Evolutionary conservation across 371 early-diverging fungal genomes (phyloP), one percentile per base, ranked within the genome.

Genomic region (Rhizomucor pusillus): DNA sequence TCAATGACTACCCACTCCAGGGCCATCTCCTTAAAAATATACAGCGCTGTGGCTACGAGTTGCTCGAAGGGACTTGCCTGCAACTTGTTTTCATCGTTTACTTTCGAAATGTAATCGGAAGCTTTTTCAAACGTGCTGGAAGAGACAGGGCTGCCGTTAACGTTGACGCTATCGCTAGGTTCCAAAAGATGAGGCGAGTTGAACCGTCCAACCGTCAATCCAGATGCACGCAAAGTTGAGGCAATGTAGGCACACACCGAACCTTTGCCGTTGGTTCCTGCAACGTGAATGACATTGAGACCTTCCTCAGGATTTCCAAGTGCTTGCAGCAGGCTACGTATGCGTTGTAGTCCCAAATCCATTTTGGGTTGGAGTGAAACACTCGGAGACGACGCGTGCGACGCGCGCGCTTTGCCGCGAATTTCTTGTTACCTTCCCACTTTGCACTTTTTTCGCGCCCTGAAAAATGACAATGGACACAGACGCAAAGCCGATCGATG

Each of bases 241-340:
- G 81, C 41, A 23, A 84, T 55, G 52, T 77, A 74, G 1, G 91
- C 85, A 57, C 84, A 83, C 3, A 87, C 83, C 0, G 90, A 89
- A 9, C 93, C 93, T 55, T 93, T 93, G 52, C 94, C 94, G 55
- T 93, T 93, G 23, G 93, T 92, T 12, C 94, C 93, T n/a, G 92
- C 77, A 19, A 93, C 78, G 55, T 93, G 94, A 47, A 92, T 88
- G 19, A 90, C 60, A 56, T 89, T 86, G 36, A 92, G 66, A 18
- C 64, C 55, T 66, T 92, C 73, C 24, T 90, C 83, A 0, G 92
- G 92, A 59, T 74, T 57, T 12, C 62, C 69, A 1, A 92, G 75
- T 5, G 70, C 69, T 2, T 68, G 62, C 5, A 94, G 67, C 34
- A 93, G 74, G 5, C 41, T 37, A 12, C 59, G 49, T 43, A 90